These are phyloP conservation scores for Malus hybrid DNA, from an alignment of 331 rosid species.

Conservation along the genomic window DNA sequence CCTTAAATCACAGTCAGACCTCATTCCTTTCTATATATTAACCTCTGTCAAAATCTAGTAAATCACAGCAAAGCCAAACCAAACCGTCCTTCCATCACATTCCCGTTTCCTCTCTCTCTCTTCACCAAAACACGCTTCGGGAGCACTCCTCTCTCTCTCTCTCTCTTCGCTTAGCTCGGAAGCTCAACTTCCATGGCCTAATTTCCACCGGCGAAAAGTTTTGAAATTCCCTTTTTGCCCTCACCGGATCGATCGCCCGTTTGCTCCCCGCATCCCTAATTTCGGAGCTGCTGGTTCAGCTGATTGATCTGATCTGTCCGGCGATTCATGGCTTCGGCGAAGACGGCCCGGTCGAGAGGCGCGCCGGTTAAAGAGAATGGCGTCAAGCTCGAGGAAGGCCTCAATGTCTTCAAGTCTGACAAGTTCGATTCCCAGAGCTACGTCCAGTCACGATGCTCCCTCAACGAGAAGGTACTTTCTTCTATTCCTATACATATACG, in stretches of 20 bases:
- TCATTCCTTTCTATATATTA: background rate
- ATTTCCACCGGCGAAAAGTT: background rate
- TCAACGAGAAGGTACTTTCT: conserved; percentile 67
- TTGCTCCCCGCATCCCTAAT: conserved; percentile 22
- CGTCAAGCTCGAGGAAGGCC: conserved; percentile 71
- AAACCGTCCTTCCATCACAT: background rate
- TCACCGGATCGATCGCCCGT: background rate
- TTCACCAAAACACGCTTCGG: background rate
- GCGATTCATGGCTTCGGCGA: conserved; percentile 53
- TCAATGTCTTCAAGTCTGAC: conserved; percentile 74
- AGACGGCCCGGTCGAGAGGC: conserved; percentile 65
- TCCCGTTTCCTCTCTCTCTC: conserved; percentile 10
- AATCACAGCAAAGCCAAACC: background rate
- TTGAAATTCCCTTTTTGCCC: conserved; percentile 7
- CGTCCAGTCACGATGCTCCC: conserved; percentile 69
- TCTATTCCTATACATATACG: background rate
- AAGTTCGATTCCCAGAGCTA: conserved; percentile 71
- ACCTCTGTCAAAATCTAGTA: background rate
- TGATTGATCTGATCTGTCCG: conserved; percentile 24
- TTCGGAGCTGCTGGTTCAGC: background rate
- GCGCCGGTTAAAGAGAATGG: conserved; percentile 66
- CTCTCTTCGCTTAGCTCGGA: background rate
- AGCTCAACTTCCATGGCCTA: conserved; percentile 18
- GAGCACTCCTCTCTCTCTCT: background rate
- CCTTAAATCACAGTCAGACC: background rate